phyloP scores from a whole-genome alignment of 108 stramenopile species.

The Pseudonitzschia multiseries region DNA sequence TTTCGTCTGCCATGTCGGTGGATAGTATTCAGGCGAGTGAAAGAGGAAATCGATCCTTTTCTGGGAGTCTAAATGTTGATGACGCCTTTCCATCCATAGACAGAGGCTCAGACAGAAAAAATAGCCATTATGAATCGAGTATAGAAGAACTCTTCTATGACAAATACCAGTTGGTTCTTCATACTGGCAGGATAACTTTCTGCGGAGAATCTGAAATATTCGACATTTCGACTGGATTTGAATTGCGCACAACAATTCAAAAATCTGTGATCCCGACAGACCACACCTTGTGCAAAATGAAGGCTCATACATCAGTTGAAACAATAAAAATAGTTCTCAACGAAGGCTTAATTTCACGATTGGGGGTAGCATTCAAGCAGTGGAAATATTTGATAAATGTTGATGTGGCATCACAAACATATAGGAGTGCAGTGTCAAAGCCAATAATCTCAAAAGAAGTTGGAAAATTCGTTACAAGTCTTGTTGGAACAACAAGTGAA shows the following conservation, averaged over 20 bases:
- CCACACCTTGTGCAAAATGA: slow-evolving; percentile 50
- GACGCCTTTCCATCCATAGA: slow-evolving; percentile 14
- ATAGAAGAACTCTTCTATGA: slow-evolving; percentile 57
- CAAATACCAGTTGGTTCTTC: slow-evolving; percentile 33
- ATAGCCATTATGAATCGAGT: slow-evolving; percentile 1
- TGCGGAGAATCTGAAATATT: slow-evolving; percentile 15
- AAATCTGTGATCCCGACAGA: slow-evolving; percentile 65
- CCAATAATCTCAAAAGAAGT: background rate
- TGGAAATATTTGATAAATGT: slow-evolving; percentile 28
- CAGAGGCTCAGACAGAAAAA: slow-evolving; percentile 12
- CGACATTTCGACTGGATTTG: slow-evolving; percentile 29
- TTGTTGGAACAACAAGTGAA: background rate
- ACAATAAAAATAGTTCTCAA: slow-evolving; percentile 24
- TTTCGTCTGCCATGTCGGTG: slow-evolving; percentile 34
- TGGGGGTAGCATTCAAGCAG: slow-evolving; percentile 7
- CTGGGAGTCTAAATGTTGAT: slow-evolving; percentile 25
- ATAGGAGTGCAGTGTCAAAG: background rate
- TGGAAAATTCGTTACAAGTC: background rate
- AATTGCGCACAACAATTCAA: slow-evolving; percentile 34
- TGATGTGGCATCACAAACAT: slow-evolving; percentile 6
- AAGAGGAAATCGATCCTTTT: slow-evolving; percentile 16
- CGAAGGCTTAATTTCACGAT: slow-evolving; percentile 16
- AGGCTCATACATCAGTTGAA: slow-evolving; percentile 23
- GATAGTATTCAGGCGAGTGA: slow-evolving; percentile 19
- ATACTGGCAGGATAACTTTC: slow-evolving; percentile 28